Base-by-base conservation (phyloP, 768 basidiomycete species). In the Tulasnella sp. region DNA sequence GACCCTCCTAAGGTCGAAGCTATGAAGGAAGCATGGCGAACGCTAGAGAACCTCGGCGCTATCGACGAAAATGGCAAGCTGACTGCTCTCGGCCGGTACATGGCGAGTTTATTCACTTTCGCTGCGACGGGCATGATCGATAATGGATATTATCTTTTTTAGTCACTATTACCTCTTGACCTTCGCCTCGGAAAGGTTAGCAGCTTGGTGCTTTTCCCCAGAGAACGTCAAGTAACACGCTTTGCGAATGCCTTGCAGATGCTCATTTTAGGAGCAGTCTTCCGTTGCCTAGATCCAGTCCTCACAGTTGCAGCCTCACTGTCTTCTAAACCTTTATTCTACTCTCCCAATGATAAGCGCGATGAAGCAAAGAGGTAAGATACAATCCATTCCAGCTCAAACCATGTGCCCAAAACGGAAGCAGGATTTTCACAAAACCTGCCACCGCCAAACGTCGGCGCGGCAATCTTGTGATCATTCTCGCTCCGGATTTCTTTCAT, bases 91-190 rank as follows among this genome's bases (percentile, higher is more conserved):
- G 96, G 96, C 12, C 86, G 88, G 78, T 90, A 97, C 81, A 89
- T 96, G 81, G 91, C 90, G 78, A 76, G 86, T 79, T 45, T 8
- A 19, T 70, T 76, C 36, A 14, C 34, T 14, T 19, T 45, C 42
- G 37, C 38, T 22, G 39, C 67, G 71, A 37, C 40, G 31, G 38
- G 37, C n/a, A 29, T 77, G 19, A 6, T 67, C 31, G 39, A 64
- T 80, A 37, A 78, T 29, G 34, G 39, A 45, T 7, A n/a, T 64
- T 73, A 31, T 34, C n/a, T 76, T n/a, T n/a, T n/a, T 15, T 79
- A 95, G 93, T 87, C 93, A 2, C 87, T 90, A 83, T 86, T 97
- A n/a, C 96, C 96, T 0, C 84, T 97, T 17, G 96, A 98, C 82
- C 84, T 96, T 12, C 87, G 94, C 52, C 86, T 98, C 36, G 93